A percentile compares a stretch with the other conserved stretches of the same genome.
These are phyloP conservation scores for Tetramitus jugosus DNA, from an alignment of 208 protist genomes.

Conservation along the genomic window DNA sequence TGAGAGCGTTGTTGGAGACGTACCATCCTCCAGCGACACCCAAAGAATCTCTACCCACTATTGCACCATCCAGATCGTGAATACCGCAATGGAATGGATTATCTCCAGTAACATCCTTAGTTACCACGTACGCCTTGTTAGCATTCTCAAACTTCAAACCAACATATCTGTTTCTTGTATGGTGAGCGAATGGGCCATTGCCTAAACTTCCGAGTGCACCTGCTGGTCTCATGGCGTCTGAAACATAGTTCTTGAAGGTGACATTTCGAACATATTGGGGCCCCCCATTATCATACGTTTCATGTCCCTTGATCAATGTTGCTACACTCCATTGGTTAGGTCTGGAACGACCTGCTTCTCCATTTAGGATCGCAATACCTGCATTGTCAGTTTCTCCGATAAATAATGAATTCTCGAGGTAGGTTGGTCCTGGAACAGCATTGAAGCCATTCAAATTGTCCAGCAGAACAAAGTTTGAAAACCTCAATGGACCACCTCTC, in stretches of 20 bases:
- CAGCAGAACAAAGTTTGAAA: background rate
- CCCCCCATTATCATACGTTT: constrained; percentile 16
- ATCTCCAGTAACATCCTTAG: background rate
- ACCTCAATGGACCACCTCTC: background rate
- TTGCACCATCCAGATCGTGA: background rate
- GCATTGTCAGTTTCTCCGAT: background rate
- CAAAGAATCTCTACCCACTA: too few relatives aligned
- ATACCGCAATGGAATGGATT: background rate
- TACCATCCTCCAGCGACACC: background rate
- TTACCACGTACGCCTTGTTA: background rate
- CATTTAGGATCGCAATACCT: background rate
- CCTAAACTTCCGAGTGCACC: background rate
- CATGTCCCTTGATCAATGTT: background rate
- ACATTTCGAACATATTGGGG: background rate
- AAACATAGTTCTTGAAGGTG: background rate
- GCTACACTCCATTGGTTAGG: background rate
- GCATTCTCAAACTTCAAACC: background rate
- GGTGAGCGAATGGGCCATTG: background rate
- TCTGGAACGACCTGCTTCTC: background rate
- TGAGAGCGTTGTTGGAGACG: background rate
- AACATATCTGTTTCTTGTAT: background rate
- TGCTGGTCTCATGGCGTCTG: background rate
- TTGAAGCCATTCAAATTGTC: background rate
- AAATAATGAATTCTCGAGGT: background rate
- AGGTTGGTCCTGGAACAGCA: background rate